phyloP scores from a whole-genome alignment of 768 basidiomycete species.

The Clathrus columnatus region DNA sequence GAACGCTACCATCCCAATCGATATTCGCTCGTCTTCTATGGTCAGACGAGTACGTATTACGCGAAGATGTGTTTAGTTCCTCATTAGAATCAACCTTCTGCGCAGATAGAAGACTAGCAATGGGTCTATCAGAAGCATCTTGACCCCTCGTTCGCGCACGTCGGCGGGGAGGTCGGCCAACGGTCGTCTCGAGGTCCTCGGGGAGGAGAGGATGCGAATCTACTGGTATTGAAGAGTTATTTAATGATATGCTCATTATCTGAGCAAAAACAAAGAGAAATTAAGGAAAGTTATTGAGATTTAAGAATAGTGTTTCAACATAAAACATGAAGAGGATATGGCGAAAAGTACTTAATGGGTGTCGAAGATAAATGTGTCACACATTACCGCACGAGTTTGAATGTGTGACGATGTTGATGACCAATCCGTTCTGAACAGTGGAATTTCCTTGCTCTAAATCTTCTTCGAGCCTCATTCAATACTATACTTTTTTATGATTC shows the following conservation, averaged over 20 bases:
- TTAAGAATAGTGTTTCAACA: not conserved
- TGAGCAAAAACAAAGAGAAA: not conserved
- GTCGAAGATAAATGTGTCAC: not conserved
- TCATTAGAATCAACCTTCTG: constrained; percentile 31
- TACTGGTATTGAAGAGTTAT: constrained; percentile 37
- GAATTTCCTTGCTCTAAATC: too few relatives aligned
- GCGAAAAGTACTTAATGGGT: not conserved
- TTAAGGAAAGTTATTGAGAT: not conserved
- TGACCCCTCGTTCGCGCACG: constrained; percentile 5
- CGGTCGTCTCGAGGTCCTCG: constrained; percentile 26
- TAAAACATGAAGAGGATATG: not conserved
- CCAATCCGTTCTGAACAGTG: too few relatives aligned
- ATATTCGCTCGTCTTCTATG: constrained; percentile 20
- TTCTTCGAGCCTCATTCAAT: too few relatives aligned
- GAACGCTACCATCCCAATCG: constrained; percentile 47
- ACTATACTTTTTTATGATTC: too few relatives aligned
- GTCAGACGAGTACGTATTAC: constrained; percentile 1
- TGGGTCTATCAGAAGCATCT: constrained; percentile 14
- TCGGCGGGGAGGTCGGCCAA: constrained; percentile 11
- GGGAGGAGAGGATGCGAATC: constrained; percentile 65
- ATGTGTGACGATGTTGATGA: too few relatives aligned
- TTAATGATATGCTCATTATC: constrained; percentile 9
- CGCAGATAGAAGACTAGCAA: constrained; percentile 51
- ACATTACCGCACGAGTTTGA: too few relatives aligned
- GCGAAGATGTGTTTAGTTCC: not conserved